Percentiles rank a stretch among this genome's conserved stretches.
These are phyloP conservation scores for Eustoma russellianum DNA, from an alignment of 257 asterid species.

Conservation along the genomic window DNA sequence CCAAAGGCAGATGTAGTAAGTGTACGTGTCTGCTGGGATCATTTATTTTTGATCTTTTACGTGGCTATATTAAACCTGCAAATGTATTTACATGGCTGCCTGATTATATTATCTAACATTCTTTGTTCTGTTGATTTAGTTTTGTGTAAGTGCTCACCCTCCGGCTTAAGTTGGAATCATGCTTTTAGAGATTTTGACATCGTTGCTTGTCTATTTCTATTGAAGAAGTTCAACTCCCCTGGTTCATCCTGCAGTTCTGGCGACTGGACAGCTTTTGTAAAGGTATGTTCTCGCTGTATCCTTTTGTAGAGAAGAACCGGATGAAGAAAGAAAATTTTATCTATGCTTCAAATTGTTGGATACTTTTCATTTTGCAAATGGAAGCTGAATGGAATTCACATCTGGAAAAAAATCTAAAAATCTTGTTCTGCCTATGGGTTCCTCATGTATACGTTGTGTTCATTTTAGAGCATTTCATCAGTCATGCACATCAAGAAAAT, in stretches of 20 bases:
- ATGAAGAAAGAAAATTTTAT: neutral
- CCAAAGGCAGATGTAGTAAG: too few relatives aligned
- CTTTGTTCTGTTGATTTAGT: too few relatives aligned
- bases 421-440: conserved; percentile 2
- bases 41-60: conserved; percentile 5
- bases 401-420: too few relatives aligned
- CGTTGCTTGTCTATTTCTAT: conserved; percentile 14
- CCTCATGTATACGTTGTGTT: conserved; percentile 10
- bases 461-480: conserved; percentile 63
- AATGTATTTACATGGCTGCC: too few relatives aligned
- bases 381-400: conserved; percentile 1
- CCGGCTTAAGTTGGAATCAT: neutral
- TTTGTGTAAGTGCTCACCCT: too few relatives aligned
- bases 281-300: conserved; percentile 38
- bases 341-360: neutral
- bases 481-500: conserved; percentile 84
- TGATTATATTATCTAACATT: too few relatives aligned
- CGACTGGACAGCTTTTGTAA: conserved; percentile 88
- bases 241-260: conserved; percentile 66
- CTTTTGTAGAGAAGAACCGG: neutral
- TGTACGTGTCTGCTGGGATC: neutral
- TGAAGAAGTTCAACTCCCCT: conserved; percentile 90
- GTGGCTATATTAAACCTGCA: neutral
- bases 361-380: neutral
- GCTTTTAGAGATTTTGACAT: conserved; percentile 5